A percentile compares a stretch with the other conserved stretches of the same genome.
phyloP scores from a whole-genome alignment of 768 basidiomycete genomes.

The Epithele typhae region DNA sequence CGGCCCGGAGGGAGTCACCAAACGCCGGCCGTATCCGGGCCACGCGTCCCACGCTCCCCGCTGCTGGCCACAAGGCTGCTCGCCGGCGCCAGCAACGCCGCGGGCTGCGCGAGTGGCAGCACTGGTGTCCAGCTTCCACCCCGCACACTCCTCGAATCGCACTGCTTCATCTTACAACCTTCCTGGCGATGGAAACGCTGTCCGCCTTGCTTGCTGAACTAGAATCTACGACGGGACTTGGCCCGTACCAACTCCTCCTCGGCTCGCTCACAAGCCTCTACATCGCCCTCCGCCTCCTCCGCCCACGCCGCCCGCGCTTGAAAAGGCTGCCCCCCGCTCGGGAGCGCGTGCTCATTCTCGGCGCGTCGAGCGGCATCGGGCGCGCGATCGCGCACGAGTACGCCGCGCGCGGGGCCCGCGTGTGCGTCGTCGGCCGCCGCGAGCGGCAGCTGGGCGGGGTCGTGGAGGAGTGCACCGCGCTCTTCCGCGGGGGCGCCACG shows the following conservation, averaged over 20 bases:
- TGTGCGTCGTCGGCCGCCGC: constrained; percentile 73
- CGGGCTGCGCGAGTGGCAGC: no score
- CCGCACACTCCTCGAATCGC: no score
- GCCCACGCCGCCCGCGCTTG: constrained; percentile 23
- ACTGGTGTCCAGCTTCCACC: no score
- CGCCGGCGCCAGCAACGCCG: no score
- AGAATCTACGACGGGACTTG: no score
- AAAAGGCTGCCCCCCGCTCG: constrained; percentile 30
- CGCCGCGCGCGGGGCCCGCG: constrained; percentile 65
- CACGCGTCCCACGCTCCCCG: no score
- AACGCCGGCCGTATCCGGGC: no score
- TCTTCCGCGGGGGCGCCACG: constrained; percentile 15
- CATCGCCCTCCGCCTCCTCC: constrained; percentile 7
- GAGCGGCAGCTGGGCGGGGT: constrained; percentile 52
- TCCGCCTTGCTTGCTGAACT: no score
- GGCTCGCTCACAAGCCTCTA: constrained; percentile 11
- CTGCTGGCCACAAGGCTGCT: no score
- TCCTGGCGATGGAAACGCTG: no score
- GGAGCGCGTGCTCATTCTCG: constrained; percentile 79
- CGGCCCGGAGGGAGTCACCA: no score
- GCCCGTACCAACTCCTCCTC: constrained; percentile 10
- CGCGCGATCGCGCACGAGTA: constrained; percentile 65
- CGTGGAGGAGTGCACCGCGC: constrained; percentile 48
- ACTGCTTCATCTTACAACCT: no score
- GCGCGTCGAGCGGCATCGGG: constrained; percentile 84